Conservation (phyloP, 192 early-diverging fungal genomes). For the Mortierella hygrophila region DNA sequence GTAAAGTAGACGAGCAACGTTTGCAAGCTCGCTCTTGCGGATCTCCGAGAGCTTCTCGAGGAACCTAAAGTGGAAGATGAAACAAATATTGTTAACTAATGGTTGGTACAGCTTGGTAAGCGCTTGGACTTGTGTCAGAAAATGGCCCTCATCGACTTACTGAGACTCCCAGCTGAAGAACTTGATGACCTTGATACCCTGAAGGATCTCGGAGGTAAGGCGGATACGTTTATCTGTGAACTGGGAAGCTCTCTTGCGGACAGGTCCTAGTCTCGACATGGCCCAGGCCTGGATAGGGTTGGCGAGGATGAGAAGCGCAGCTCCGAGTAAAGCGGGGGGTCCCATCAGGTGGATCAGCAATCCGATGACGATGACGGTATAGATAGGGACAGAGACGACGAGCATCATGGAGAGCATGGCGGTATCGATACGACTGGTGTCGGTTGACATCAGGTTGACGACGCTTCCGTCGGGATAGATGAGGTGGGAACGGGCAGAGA, state of each 20-base stretch:
- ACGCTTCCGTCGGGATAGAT: constrained; percentile 52
- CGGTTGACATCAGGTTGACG: constrained; percentile 65
- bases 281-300: constrained; percentile 46
- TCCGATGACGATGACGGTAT: constrained; percentile 17
- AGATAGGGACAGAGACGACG: constrained; percentile 26
- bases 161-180: constrained; percentile 67
- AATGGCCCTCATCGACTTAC: background rate
- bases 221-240: constrained; percentile 68
- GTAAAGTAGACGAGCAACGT: constrained; percentile 30
- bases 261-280: constrained; percentile 34
- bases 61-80: constrained; percentile 14
- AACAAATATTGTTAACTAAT: background rate
- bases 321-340: constrained; percentile 37
- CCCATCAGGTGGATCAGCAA: constrained; percentile 47
- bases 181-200: constrained; percentile 75
- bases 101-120: background rate
- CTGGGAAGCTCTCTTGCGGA: constrained; percentile 38
- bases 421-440: constrained; percentile 46
- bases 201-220: constrained; percentile 64
- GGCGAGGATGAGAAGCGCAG: constrained; percentile 27
- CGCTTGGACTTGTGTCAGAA: background rate
- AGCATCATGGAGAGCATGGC: constrained; percentile 38
- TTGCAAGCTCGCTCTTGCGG: constrained; percentile 20
- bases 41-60: constrained; percentile 40
- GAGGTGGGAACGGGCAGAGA: constrained; percentile 39